Percentiles rank a stretch among this genome's conserved stretches.
These are phyloP conservation scores for Xylariaceae sp. DNA, from an alignment of 2,329 filamentous ascomycete species.

Conservation along the genomic window DNA sequence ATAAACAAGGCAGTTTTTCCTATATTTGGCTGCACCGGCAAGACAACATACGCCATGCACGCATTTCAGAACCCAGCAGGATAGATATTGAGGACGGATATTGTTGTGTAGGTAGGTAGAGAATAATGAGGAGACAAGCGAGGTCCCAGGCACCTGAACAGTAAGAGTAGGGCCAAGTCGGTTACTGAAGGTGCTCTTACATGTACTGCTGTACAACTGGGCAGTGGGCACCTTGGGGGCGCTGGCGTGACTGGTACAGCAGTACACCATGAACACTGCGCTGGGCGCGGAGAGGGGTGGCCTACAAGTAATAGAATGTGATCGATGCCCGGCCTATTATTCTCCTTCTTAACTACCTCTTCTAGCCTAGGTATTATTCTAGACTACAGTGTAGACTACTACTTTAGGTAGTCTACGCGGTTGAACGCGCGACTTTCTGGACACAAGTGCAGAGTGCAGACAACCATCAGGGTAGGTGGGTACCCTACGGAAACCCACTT, in stretches of 20 bases:
- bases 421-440: conserved; percentile 2
- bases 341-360: neutral
- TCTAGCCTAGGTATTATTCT: too few relatives aligned
- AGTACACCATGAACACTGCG: too few relatives aligned
- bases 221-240: neutral
- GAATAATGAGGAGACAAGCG: neutral
- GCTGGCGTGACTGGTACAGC: too few relatives aligned
- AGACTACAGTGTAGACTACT: too few relatives aligned
- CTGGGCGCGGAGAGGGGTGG: neutral
- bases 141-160: neutral
- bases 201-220: neutral
- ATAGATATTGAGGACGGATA: neutral
- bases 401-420: neutral
- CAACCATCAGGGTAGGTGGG: neutral
- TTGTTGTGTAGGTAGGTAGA: neutral
- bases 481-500: neutral
- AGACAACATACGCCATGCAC: neutral
- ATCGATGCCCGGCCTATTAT: too few relatives aligned
- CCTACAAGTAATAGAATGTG: too few relatives aligned
- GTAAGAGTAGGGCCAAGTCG: neutral
- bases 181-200: neutral
- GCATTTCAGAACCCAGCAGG: neutral
- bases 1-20: too few relatives aligned
- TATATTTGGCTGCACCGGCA: too few relatives aligned
- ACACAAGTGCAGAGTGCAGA: neutral